phyloP scores from a whole-genome alignment of 2,329 filamentous ascomycete species.

The Phyllachora maydis region DNA sequence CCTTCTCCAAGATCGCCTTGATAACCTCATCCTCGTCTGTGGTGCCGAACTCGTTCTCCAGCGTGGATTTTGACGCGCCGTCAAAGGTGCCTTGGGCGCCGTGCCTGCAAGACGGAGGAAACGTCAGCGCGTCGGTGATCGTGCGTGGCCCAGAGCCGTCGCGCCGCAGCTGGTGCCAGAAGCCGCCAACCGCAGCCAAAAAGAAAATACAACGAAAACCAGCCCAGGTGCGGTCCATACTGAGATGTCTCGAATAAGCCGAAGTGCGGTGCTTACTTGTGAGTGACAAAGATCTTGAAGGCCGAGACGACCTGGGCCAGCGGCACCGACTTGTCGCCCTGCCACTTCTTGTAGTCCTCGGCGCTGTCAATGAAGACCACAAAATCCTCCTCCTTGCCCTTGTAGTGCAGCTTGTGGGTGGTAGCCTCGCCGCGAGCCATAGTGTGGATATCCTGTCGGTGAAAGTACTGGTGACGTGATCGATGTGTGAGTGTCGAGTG shows the following conservation, averaged over 20 bases:
- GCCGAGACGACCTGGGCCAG: conserved; percentile 68
- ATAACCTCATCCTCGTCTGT: conserved; percentile 62
- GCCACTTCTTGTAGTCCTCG: conserved; percentile 60
- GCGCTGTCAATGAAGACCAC: conserved; percentile 36
- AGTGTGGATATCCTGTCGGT: conserved; percentile 13
- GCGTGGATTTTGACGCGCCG: conserved; percentile 47
- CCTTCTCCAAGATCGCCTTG: conserved; percentile 60
- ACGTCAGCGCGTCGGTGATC: no score
- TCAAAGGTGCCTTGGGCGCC: conserved; percentile 68
- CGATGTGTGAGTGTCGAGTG: conserved; percentile 2
- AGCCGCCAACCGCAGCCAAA: no score
- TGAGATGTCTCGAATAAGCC: no score
- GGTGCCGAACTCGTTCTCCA: conserved; percentile 81
- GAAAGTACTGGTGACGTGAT: conserved; percentile 3
- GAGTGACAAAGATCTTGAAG: conserved; percentile 79
- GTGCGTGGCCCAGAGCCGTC: no score
- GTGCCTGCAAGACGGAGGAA: no score
- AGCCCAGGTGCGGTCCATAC: no score
- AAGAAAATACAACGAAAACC: no score
- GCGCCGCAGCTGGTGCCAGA: no score
- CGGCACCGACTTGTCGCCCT: conserved; percentile 56
- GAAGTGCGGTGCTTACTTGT: no score
- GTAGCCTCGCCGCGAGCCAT: conserved; percentile 55
- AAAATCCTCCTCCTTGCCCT: conserved; percentile 43
- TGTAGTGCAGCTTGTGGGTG: conserved; percentile 68